Evolutionary conservation across 78 protist genomes (phyloP).

Genomic region (Polysphondylium violaceum): DNA sequence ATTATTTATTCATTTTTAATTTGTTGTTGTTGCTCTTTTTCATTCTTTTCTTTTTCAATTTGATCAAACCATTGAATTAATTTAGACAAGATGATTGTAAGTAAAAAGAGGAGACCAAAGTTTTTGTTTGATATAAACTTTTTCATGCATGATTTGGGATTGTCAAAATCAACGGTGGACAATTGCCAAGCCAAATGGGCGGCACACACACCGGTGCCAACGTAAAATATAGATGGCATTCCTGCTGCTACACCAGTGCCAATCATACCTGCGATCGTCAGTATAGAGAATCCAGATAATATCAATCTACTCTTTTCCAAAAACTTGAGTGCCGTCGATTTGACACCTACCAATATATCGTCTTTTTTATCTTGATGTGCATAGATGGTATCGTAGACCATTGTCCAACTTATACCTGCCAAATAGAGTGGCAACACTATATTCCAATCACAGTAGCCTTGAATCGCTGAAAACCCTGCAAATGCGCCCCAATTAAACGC

Average conservation of each 20-base stretch:
- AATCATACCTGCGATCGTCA: conserved; percentile 45
- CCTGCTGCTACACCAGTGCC: conserved; percentile 41
- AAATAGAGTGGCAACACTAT: conserved; percentile 83
- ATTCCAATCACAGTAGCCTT: conserved; percentile 60
- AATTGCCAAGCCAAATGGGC: conserved; percentile 87
- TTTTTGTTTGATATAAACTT: conserved; percentile 50
- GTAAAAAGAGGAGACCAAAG: conserved; percentile 31
- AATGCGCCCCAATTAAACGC: conserved; percentile 96
- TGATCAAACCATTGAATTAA: background rate
- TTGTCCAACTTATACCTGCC: conserved; percentile 92
- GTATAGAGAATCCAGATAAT: conserved; percentile 67
- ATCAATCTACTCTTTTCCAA: background rate
- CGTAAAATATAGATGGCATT: conserved; percentile 41
- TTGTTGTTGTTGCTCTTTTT: background rate
- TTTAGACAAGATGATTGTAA: conserved; percentile 46
- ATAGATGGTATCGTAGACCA: conserved; percentile 94
- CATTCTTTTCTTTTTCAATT: background rate
- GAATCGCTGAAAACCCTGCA: conserved; percentile 88
- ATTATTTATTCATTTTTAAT: background rate
- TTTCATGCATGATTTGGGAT: conserved; percentile 44
- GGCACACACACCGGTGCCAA: conserved; percentile 26
- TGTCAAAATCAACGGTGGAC: conserved; percentile 62
- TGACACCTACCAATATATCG: conserved; percentile 90
- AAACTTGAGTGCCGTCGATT: conserved; percentile 91
- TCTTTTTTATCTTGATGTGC: conserved; percentile 95